Evolutionary conservation across 2,329 filamentous ascomycete genomes (phyloP).

Genomic region (Ustulina deusta): DNA sequence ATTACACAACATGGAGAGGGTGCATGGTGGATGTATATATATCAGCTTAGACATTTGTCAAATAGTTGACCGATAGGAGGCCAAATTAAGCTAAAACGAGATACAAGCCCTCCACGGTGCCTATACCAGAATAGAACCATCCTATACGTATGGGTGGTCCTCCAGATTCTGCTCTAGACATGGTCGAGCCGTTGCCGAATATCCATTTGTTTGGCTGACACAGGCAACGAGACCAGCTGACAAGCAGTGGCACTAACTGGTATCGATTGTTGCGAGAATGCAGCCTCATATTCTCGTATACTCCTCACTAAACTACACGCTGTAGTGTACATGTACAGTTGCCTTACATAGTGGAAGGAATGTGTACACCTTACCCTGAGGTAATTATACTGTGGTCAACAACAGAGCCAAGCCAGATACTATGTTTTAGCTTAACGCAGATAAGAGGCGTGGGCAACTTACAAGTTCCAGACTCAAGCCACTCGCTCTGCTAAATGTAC

Average conservation of each 20-base stretch:
- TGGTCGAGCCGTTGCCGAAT: constrained; percentile 24
- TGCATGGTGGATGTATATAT: constrained; percentile 19
- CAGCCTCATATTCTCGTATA: no score
- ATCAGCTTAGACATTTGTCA: constrained; percentile 23
- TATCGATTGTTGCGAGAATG: not conserved
- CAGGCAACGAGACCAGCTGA: not conserved
- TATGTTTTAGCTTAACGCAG: constrained; percentile 16
- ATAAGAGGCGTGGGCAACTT: constrained; percentile 15
- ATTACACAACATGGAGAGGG: constrained; percentile 4
- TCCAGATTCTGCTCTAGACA: constrained; percentile 5
- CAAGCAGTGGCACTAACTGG: not conserved
- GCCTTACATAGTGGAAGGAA: no score
- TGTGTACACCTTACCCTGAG: no score
- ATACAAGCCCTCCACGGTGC: not conserved
- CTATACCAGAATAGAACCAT: constrained; percentile 14
- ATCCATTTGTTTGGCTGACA: constrained; percentile 7
- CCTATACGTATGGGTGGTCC: not conserved
- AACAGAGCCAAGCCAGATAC: not conserved
- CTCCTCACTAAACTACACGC: not conserved
- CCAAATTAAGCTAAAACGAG: constrained; percentile 15
- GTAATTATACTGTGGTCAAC: not conserved
- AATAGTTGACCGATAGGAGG: not conserved
- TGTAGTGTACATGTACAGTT: no score
- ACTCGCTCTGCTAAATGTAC: no score
- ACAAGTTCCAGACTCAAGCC: constrained; percentile 31